Conservation (phyloP, 164 flowering plant genomes). For the Aristolochia californica region DNA sequence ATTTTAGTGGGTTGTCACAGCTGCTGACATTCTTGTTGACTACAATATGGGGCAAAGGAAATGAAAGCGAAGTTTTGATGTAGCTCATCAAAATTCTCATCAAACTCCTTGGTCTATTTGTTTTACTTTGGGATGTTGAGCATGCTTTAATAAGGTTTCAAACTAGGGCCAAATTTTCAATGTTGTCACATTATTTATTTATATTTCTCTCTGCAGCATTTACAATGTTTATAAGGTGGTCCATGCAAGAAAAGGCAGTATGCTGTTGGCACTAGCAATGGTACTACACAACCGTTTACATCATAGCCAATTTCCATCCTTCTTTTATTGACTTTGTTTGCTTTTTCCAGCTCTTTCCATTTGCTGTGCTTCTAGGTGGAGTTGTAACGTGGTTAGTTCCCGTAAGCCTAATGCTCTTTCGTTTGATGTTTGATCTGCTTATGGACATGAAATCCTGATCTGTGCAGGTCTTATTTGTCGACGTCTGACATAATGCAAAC, state of each 20-base stretch:
- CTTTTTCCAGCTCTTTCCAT: conserved; percentile 74
- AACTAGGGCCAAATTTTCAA: neutral
- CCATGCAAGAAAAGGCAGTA: conserved; percentile 76
- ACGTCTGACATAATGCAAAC: conserved; percentile 60
- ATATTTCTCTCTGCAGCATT: conserved; percentile 38
- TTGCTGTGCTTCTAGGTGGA: conserved; percentile 63
- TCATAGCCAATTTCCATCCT: neutral
- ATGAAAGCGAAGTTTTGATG: too few relatives aligned
- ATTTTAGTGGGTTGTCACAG: too few relatives aligned
- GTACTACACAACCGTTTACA: too few relatives aligned
- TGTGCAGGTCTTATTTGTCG: conserved; percentile 80
- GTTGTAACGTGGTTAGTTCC: conserved; percentile 60
- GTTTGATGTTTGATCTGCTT: neutral
- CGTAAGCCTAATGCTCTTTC: neutral
- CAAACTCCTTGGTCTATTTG: too few relatives aligned
- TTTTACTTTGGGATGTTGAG: too few relatives aligned
- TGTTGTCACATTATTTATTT: too few relatives aligned
- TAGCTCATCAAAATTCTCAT: neutral
- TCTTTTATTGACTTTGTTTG: neutral
- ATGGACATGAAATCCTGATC: conserved; percentile 1
- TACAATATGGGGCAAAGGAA: too few relatives aligned
- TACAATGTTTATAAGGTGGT: conserved; percentile 77
- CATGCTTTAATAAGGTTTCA: too few relatives aligned
- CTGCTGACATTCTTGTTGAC: too few relatives aligned
- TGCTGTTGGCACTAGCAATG: conserved; percentile 83